Base-by-base conservation (phyloP, 1,284 basidiomycete genomes). In the Ganoderma leucocontextum region DNA sequence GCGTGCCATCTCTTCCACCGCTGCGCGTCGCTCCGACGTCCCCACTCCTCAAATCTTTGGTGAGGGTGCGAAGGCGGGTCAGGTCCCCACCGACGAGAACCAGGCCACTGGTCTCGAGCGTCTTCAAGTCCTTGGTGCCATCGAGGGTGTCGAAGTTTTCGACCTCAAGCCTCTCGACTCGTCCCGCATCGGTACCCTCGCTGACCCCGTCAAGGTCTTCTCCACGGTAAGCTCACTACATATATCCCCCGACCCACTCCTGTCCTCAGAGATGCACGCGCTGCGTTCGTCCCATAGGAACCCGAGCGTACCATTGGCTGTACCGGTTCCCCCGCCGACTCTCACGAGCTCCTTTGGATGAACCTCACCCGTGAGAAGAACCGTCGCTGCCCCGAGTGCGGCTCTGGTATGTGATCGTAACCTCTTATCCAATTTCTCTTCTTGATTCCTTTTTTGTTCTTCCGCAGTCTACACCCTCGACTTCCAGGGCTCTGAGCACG, bases 41-140 rank as follows among this genome's bases (percentile, higher is more conserved):
- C 83, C 87, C 22, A 85, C 89, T 65, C 92, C 94, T 67, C 83
- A 90, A 72, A 83, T 95, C 73, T 91, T 86, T 75, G 95, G 95
- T 74, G 76, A 86, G 75, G 89, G 95, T 78, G 89, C 87, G 75
- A 91, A 94, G 81, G 67, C 89, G 15, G 95, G 95, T 73, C 86
- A 91, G 76, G 88, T 95, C 71, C 91, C 95, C 68, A 94, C 92
- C 71, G 93, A 95, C 82, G 87, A 93, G 78, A 87, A 94, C 75
- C 97, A 99, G 84, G 89, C 97, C 38, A 99, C 97, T 74, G 97
- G 97, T 91, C 87, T 98, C 70, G 97, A 98, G 83, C 95, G 97
- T 82, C 91, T 97, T 79, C 95, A 99, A 84, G 85, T 98, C 63
- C 83, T 98, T 69, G 95, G 94, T 78, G 91, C 94, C 75, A 85